Percentiles rank a stretch among this genome's conserved stretches.
Conservation (phyloP, 495 filamentous ascomycete genomes). For the Penicillium maclennaniae region DNA sequence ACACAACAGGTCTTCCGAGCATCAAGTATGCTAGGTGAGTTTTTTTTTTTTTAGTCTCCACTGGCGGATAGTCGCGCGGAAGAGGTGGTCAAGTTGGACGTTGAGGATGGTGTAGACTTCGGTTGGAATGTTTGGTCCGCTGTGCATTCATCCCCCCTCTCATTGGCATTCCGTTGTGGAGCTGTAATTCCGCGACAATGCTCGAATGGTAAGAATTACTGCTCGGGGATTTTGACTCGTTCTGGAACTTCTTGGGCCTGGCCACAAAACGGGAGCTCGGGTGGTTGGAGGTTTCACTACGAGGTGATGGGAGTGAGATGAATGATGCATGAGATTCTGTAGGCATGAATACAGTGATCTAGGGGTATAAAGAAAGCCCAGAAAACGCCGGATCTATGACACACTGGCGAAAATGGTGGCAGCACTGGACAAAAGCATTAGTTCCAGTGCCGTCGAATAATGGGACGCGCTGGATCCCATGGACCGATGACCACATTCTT, state of each 20-base stretch:
- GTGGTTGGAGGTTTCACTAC: constrained; percentile 1
- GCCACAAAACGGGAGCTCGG: not conserved
- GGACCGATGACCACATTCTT: constrained; percentile 98
- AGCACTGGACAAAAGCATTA: constrained; percentile 23
- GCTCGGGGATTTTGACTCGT: not conserved
- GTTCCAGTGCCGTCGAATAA: constrained; percentile 60
- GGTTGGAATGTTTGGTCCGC: constrained; percentile 12
- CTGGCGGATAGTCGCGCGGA: not conserved
- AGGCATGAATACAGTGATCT: constrained; percentile 11
- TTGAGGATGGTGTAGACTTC: not conserved
- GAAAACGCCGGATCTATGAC: constrained; percentile 19
- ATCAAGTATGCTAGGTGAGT: not conserved
- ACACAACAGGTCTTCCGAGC: not conserved
- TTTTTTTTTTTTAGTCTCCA: not conserved
- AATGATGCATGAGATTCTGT: not conserved
- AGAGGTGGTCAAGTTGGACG: not conserved
- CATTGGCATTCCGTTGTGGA: constrained; percentile 17
- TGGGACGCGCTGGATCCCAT: constrained; percentile 93
- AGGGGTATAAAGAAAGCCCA: constrained; percentile 24
- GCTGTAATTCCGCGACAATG: not conserved
- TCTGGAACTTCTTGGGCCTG: not conserved
- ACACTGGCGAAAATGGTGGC: constrained; percentile 8
- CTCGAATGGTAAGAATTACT: not conserved
- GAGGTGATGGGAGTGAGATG: not conserved
- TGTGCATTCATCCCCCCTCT: constrained; percentile 14